Percentiles rank a stretch among this genome's conserved stretches.
phyloP scores from a whole-genome alignment of 768 basidiomycete species.

The Lactarius indigo region DNA sequence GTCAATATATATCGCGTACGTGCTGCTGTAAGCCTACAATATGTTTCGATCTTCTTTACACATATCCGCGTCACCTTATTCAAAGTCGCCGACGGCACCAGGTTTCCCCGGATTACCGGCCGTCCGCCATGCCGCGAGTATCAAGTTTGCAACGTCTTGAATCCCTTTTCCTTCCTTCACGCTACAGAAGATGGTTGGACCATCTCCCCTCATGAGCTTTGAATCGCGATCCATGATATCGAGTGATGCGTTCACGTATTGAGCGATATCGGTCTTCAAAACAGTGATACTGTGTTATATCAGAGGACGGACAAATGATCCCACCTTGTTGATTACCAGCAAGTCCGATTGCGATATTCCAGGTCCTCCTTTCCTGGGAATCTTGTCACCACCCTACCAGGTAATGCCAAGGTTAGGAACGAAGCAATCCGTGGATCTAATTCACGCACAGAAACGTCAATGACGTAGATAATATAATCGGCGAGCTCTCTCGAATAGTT shows the following conservation, averaged over 20 bases:
- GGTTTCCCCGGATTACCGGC: conserved; percentile 70
- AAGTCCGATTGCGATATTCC: conserved; percentile 96
- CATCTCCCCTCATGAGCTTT: conserved; percentile 89
- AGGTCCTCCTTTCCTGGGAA: conserved; percentile 96
- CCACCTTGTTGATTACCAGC: conserved; percentile 90
- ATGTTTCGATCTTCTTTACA: background rate
- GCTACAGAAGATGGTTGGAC: conserved; percentile 89
- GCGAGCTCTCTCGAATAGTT: conserved; percentile 96
- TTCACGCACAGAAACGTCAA: conserved; percentile 69
- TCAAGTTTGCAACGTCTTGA: conserved; percentile 73
- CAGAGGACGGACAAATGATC: conserved; percentile 3
- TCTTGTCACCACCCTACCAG: conserved; percentile 89
- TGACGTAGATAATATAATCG: conserved; percentile 95
- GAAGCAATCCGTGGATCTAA: background rate
- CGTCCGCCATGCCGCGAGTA: conserved; percentile 85
- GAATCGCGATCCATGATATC: conserved; percentile 94
- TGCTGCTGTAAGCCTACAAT: background rate
- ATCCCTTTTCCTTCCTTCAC: conserved; percentile 77
- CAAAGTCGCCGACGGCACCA: conserved; percentile 31
- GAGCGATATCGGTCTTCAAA: conserved; percentile 84
- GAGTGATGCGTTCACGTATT: conserved; percentile 87
- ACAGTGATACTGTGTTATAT: background rate
- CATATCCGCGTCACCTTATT: background rate
- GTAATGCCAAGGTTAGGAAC: background rate
- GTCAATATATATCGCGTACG: background rate